Base-by-base conservation (phyloP, 176 grass and related monocot species). In the Oryza punctata region DNA sequence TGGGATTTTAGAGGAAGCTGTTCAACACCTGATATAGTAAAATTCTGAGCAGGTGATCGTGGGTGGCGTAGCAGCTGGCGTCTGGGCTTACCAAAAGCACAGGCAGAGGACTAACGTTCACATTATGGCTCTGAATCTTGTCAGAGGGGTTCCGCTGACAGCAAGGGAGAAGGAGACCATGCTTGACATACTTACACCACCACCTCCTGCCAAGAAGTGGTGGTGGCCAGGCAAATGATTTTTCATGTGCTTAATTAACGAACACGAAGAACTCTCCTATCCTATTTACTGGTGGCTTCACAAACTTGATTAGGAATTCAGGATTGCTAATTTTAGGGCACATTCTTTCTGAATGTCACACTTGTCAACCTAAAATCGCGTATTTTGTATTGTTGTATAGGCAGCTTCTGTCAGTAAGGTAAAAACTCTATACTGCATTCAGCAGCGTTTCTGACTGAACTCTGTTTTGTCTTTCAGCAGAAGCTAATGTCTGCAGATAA, bases 111-210 rank as follows among this genome's bases (percentile, higher is more conserved):
- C 33, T 35, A 35, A 35, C 5, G 33, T 35, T 6, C 33, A 35
- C 33, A 35, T 35, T 5, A 35, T 35, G 33, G 33, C 96, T 45
- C 84, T 98, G 32, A 98, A 98, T 47, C 89, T 96, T 0, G 57
- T 98, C 45, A 76, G 96, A 76, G 93, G 96, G 12, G 89, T 98
- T 83, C 93, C 96, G 3, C 85, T 98, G 81, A 98, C 91, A 61
- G 83, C 85, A 2, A 98, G 57, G 28, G 96, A 98, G 87, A 95
- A 98, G 86, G 73, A 98, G 76, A 81, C 82, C 25, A 98, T 95
- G 93, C 67, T 95, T 1, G 91, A 94, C 11, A 82, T 95, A 78
- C 91, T 98, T 33, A 95, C 82, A 37, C 93, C 93, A 3, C 96
- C 91, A 5, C 91, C 85, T 11, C 73, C 82, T 14, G 69, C 79